phyloP scores from a whole-genome alignment of 2,329 filamentous ascomycete genomes.

The Colletotrichum zoysiae region DNA sequence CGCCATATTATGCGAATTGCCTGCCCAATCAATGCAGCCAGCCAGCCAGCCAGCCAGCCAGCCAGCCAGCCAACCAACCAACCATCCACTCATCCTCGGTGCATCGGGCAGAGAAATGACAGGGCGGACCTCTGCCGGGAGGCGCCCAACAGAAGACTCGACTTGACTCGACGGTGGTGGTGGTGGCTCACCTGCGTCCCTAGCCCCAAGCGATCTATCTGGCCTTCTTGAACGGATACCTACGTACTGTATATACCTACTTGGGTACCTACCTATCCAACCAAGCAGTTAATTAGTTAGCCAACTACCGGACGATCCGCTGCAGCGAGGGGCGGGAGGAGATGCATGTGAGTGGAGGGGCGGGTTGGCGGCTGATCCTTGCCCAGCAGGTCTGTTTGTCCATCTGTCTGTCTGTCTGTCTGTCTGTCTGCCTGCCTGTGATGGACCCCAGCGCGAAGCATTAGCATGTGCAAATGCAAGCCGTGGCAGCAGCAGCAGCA shows the following conservation, averaged over 20 bases:
- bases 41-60: neutral
- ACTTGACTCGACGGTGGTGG: neutral
- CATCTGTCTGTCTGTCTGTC: too few species aligned
- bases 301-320: slow-evolving; percentile 39
- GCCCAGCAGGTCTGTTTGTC: too few species aligned
- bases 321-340: slow-evolving; percentile 18
- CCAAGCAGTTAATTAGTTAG: slow-evolving; percentile 9
- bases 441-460: neutral
- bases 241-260: too few species aligned
- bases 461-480: slow-evolving; percentile 29
- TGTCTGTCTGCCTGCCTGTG: neutral
- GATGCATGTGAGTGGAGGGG: slow-evolving; percentile 13
- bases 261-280: too few species aligned
- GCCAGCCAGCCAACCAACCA: too few species aligned
- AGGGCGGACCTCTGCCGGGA: slow-evolving; percentile 2
- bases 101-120: slow-evolving; percentile 7
- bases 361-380: slow-evolving; percentile 6
- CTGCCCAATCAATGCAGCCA: neutral
- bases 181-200: slow-evolving; percentile 1
- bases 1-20: slow-evolving; percentile 3
- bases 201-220: neutral
- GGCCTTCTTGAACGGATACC: too few species aligned
- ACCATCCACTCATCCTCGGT: neutral
- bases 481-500: neutral
- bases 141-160: slow-evolving; percentile 15